phyloP scores from a whole-genome alignment of 257 asterid species.

The Gynochthodes officinalis region DNA sequence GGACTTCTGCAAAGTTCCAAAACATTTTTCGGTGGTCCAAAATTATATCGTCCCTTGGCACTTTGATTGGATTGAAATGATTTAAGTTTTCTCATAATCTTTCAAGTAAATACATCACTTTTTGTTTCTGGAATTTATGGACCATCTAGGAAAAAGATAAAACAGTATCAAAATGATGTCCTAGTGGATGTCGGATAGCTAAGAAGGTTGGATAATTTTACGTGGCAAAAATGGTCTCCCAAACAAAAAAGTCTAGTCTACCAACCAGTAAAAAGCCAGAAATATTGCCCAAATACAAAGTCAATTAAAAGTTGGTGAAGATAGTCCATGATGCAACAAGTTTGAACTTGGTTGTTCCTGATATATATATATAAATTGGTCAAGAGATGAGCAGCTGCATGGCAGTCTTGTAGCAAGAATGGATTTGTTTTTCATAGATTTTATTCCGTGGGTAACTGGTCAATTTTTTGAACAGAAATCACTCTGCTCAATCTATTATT shows the following conservation, averaged over 20 bases:
- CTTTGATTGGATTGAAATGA: constrained; percentile 4
- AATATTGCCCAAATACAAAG: constrained; percentile 1
- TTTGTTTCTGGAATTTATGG: constrained; percentile 15
- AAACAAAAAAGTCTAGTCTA: no score
- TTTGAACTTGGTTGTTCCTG: not conserved
- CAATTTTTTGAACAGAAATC: no score
- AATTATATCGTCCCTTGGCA: constrained; percentile 12
- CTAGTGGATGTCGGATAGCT: not conserved
- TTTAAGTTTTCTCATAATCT: not conserved
- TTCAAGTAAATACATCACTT: constrained; percentile 11
- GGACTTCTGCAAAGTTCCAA: constrained; percentile 27
- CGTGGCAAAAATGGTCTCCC: no score
- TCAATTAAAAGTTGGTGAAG: not conserved
- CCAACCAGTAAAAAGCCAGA: not conserved
- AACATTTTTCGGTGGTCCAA: constrained; percentile 36
- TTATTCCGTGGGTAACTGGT: not conserved
- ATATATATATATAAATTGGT: not conserved
- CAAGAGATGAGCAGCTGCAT: not conserved
- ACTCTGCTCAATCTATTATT: no score
- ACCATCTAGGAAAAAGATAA: not conserved
- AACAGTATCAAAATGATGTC: not conserved
- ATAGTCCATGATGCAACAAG: not conserved
- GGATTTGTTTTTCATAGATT: not conserved
- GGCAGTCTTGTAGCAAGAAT: not conserved
- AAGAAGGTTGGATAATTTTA: not conserved